These are phyloP conservation scores for Fusarium tjaetaba DNA, from an alignment of 2,329 filamentous ascomycete species.

Conservation along the genomic window DNA sequence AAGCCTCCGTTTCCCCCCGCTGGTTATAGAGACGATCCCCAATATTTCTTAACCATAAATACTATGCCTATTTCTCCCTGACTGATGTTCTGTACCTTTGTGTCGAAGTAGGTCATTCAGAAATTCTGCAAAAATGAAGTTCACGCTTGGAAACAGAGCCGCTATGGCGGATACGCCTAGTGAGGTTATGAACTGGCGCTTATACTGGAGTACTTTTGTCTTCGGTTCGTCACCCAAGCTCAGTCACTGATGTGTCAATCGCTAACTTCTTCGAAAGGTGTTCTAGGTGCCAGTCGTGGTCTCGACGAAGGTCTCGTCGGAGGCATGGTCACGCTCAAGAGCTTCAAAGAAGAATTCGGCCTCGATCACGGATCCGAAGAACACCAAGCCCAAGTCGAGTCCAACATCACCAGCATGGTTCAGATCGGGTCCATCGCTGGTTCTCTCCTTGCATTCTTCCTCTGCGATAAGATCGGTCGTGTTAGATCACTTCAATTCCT, in stretches of 20 bases:
- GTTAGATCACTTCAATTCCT: conserved; percentile 12
- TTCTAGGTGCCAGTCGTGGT: conserved; percentile 19
- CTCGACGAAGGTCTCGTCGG: conserved; percentile 68
- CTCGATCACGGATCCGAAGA: conserved; percentile 58
- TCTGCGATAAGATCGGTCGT: conserved; percentile 17
- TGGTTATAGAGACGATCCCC: not conserved
- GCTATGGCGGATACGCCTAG: conserved; percentile 23
- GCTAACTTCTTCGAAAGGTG: not conserved
- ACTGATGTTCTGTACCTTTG: not conserved
- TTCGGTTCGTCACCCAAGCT: not conserved
- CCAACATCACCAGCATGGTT: conserved; percentile 77
- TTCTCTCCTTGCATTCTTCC: conserved; percentile 60
- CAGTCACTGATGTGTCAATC: accelerated
- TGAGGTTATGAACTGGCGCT: conserved; percentile 19
- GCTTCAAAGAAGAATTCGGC: conserved; percentile 65
- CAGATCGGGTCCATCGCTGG: conserved; percentile 74
- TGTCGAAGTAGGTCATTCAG: not conserved
- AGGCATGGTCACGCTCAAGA: conserved; percentile 67
- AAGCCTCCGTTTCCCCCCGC: not conserved
- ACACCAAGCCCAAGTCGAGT: conserved; percentile 68
- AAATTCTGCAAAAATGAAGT: conserved; percentile 10
- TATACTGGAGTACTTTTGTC: conserved; percentile 25
- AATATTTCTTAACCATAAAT: not conserved
- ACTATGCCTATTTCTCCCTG: too few relatives aligned
- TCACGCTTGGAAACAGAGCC: conserved; percentile 16